Conservation (phyloP, 192 early-diverging fungal genomes). For the Allomyces macrogynus region DNA sequence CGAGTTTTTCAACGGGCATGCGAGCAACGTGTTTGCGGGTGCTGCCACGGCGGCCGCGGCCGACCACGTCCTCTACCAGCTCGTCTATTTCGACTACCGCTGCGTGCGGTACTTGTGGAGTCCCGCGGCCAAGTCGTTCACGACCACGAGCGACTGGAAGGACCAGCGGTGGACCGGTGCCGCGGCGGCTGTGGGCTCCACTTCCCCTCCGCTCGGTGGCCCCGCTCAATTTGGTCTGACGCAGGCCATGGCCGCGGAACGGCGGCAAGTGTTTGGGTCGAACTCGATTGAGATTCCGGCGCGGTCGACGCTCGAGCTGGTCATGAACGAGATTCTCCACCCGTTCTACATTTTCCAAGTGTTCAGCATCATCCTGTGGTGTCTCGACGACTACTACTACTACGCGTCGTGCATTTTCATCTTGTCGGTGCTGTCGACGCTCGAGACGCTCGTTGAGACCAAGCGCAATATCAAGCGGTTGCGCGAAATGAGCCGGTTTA, state of each 20-base stretch:
- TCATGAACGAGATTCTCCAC: constrained; percentile 54
- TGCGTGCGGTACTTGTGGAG: constrained; percentile 31
- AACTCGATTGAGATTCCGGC: constrained; percentile 56
- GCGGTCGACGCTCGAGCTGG: constrained; percentile 31
- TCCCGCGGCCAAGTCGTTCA: constrained; percentile 20
- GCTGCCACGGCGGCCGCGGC: too few species aligned
- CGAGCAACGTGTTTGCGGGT: background rate
- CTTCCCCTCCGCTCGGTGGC: constrained; percentile 1
- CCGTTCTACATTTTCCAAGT: constrained; percentile 71
- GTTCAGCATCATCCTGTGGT: constrained; percentile 59
- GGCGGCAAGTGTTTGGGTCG: constrained; percentile 42
- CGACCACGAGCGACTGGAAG: constrained; percentile 27
- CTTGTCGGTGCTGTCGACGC: constrained; percentile 58
- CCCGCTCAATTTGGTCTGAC: constrained; percentile 26
- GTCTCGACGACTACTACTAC: constrained; percentile 80
- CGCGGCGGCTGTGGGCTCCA: background rate
- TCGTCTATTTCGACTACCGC: constrained; percentile 28
- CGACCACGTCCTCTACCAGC: constrained; percentile 9
- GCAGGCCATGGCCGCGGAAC: constrained; percentile 26
- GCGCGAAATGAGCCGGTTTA: constrained; percentile 22
- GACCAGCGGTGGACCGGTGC: constrained; percentile 21
- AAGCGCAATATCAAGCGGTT: constrained; percentile 32
- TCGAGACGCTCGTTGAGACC: constrained; percentile 60
- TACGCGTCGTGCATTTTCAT: constrained; percentile 83
- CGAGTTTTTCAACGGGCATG: background rate